Evolutionary conservation across 1,284 basidiomycete genomes (phyloP).

Genomic region (Kwoniella shivajii): DNA sequence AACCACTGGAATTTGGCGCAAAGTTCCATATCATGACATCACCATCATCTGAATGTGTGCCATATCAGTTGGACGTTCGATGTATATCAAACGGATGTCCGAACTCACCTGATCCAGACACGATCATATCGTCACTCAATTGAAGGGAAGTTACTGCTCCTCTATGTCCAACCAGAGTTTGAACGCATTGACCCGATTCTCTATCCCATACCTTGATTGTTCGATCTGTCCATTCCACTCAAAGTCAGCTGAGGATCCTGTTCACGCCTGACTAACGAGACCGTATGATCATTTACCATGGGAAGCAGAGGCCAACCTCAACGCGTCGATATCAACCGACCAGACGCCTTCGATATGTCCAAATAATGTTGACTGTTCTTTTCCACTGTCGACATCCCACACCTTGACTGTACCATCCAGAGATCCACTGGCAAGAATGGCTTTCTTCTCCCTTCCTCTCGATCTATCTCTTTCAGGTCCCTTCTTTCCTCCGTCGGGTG

Average conservation of each 20-base stretch:
- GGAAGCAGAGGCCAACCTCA: constrained; percentile 86
- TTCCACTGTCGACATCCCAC: constrained; percentile 91
- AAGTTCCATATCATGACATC: constrained; percentile 71
- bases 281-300: constrained; percentile 61
- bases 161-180: constrained; percentile 91
- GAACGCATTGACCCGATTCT: constrained; percentile 82
- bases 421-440: constrained; percentile 84
- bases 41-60: constrained; percentile 48
- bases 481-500: constrained; percentile 12
- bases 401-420: constrained; percentile 95
- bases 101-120: constrained; percentile 90
- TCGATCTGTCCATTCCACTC: constrained; percentile 52
- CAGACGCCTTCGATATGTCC: constrained; percentile 93
- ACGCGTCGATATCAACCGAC: constrained; percentile 88
- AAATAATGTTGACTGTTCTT: constrained; percentile 81
- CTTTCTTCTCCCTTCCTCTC: constrained; percentile 53
- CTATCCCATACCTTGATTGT: constrained; percentile 77
- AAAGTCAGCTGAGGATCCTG: neutral
- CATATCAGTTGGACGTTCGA: no score
- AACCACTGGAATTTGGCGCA: constrained; percentile 33
- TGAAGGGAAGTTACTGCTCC: constrained; percentile 90
- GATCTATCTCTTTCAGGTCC: constrained; percentile 14
- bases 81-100: no score
- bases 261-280: constrained; percentile 9
- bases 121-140: constrained; percentile 91